A percentile compares a stretch with the other conserved stretches of the same genome.
These are phyloP conservation scores for Phragmites australis DNA, from an alignment of 176 grass and related monocot species.

Conservation along the genomic window DNA sequence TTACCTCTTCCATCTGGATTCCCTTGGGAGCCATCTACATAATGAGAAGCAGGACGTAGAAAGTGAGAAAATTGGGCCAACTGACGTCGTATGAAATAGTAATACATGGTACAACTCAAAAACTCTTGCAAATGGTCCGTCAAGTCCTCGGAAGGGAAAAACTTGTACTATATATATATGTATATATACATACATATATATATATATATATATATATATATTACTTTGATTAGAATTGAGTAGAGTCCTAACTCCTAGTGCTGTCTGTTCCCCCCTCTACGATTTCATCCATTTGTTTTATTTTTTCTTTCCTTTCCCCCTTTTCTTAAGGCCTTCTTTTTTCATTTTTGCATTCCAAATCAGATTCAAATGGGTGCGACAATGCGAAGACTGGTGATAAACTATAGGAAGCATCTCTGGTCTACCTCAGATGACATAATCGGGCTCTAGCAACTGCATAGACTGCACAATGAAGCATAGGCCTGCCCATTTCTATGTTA, in stretches of 20 bases:
- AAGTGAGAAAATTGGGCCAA: conserved; percentile 21
- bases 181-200: too few relatives aligned
- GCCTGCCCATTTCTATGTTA: not conserved
- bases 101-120: not conserved
- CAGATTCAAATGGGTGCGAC: not conserved
- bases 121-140: not conserved
- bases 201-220: too few relatives aligned
- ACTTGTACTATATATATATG: not conserved
- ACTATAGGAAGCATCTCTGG: not conserved
- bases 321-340: not conserved
- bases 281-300: not conserved
- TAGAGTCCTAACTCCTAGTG: too few relatives aligned
- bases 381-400: not conserved
- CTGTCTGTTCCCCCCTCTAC: not conserved
- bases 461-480: not conserved
- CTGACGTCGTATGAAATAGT: not conserved
- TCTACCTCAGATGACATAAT: not conserved
- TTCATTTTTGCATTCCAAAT: not conserved
- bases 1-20: conserved; percentile 86
- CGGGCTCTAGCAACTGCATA: not conserved
- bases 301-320: not conserved
- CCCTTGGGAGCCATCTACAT: conserved; percentile 74
- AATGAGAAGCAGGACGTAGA: conserved; percentile 15
- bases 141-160: not conserved
- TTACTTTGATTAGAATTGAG: not conserved